Conservation (phyloP, 2,329 filamentous ascomycete genomes). For the Paracoccidioides lutzii region DNA sequence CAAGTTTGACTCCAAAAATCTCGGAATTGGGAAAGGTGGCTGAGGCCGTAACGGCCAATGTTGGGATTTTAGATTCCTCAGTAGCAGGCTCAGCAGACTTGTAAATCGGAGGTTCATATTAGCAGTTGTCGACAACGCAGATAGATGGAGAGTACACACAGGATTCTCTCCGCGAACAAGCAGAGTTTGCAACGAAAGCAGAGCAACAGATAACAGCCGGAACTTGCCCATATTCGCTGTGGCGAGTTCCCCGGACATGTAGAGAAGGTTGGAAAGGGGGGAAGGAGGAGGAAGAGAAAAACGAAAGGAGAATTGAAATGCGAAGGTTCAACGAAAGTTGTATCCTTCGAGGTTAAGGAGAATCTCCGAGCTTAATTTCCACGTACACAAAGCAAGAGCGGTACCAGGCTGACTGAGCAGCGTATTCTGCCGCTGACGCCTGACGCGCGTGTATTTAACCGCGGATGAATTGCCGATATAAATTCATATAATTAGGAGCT, state of each 20-base stretch:
- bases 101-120: not conserved
- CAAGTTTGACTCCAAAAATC: slow-evolving; percentile 87
- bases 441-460: not conserved
- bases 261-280: slow-evolving; percentile 2
- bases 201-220: slow-evolving; percentile 57
- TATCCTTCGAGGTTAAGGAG: not conserved
- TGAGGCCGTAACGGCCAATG: slow-evolving; percentile 42
- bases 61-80: slow-evolving; percentile 50
- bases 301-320: slow-evolving; percentile 4
- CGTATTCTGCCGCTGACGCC: too few relatives aligned
- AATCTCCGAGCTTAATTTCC: slow-evolving; percentile 4
- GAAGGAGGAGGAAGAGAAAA: slow-evolving; percentile 4
- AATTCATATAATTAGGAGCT: too few relatives aligned
- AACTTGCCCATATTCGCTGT: slow-evolving; percentile 54
- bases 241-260: slow-evolving; percentile 5
- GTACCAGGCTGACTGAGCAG: not conserved
- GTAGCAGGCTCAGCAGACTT: slow-evolving; percentile 41
- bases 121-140: not conserved
- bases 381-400: slow-evolving; percentile 1
- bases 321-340: not conserved
- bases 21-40: slow-evolving; percentile 54
- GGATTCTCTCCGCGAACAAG: slow-evolving; percentile 49
- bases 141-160: slow-evolving; percentile 35
- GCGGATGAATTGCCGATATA: not conserved
- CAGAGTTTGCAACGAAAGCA: slow-evolving; percentile 57